Evolutionary conservation across 2,329 filamentous ascomycete species (phyloP).

Genomic region (Phialophora chinensis): DNA sequence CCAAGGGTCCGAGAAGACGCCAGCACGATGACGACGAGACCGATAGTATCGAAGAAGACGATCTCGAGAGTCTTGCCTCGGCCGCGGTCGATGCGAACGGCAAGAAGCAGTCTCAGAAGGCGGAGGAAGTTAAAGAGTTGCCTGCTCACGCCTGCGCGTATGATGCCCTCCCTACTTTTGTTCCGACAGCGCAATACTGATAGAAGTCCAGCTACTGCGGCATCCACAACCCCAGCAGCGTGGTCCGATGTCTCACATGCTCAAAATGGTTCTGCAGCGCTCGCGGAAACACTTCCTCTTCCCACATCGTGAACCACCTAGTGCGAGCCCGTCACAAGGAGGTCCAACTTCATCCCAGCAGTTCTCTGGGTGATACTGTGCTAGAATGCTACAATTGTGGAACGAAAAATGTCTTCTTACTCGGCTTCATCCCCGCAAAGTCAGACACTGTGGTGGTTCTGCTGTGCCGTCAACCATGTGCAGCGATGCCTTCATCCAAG

Average conservation of each 20-base stretch:
- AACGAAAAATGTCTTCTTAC: conserved; percentile 97
- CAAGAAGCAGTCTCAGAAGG: conserved; percentile 57
- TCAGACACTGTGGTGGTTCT: conserved; percentile 98
- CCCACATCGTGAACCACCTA: conserved; percentile 97
- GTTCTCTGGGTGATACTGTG: conserved; percentile 90
- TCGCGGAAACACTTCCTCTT: conserved; percentile 92
- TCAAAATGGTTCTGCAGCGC: conserved; percentile 99
- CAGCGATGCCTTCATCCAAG: conserved; percentile 91
- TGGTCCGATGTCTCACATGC: conserved; percentile 94
- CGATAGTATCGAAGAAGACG: conserved; percentile 82
- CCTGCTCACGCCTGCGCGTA: conserved; percentile 96
- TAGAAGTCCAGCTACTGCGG: conserved; percentile 77
- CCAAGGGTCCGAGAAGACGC: conserved; percentile 65
- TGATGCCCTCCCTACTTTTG: conserved; percentile 49
- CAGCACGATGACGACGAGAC: conserved; percentile 87
- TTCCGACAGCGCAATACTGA: conserved; percentile 12
- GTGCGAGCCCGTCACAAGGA: conserved; percentile 98
- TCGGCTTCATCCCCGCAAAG: conserved; percentile 98
- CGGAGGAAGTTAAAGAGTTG: conserved; percentile 76
- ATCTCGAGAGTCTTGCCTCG: conserved; percentile 76
- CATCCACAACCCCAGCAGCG: conserved; percentile 92
- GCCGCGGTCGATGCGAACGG: conserved; percentile 76
- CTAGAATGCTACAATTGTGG: conserved; percentile 99
- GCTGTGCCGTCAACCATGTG: conserved; percentile 94
- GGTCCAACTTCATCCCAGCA: conserved; percentile 93